Base-by-base conservation (phyloP, 345 rosid species). In the Eutrema heterophyllum region DNA sequence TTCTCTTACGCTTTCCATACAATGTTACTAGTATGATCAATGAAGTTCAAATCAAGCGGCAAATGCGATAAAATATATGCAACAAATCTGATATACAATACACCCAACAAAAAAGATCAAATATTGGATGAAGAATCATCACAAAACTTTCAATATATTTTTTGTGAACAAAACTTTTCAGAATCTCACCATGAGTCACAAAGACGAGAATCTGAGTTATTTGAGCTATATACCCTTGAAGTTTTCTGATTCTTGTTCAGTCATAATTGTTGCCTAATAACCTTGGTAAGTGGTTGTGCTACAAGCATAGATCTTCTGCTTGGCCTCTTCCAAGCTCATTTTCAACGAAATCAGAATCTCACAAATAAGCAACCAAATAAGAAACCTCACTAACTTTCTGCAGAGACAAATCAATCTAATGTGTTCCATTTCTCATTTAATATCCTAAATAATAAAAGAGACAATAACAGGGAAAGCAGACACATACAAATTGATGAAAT, bases 1-100 rank as follows among this genome's bases (percentile, higher is more conserved):
- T 35, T 24, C 59, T 79, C 99, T 92, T 81, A 95, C 98, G 91
- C 99, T 86, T 95, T 95, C 99, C 99, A 95, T 38, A 98, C 99
- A 85, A 95, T 95, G 72, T 95, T 78, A 74, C 99, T 92, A 6
- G 99, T 95, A 78, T 95, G 99, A 85, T 95, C 99, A 80, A 95
- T 86, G 87, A 95, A 95, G 83, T 95, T 95, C 71, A 95, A 92
- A 80, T 92, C 96, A 78, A 98, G 75, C 63, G 97, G 97, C 83
- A 92, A 75, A 70, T 83, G 86, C n/a, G 99, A n/a, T n/a, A 90
- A 74, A 95, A 95, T 33, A 90, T 81, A 69, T 95, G 97, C 84
- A 95, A 79, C 78, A 95, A 92, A 90, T 95, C 99, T 95, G 81
- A 51, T 61, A 53, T 30, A 75, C 15, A 49, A 41, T 54, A 13